Evolutionary conservation across 163 green algal species (phyloP), one percentile per base, ranked within the genome.

Genomic region (Coccomyxa subellipsoidea): DNA sequence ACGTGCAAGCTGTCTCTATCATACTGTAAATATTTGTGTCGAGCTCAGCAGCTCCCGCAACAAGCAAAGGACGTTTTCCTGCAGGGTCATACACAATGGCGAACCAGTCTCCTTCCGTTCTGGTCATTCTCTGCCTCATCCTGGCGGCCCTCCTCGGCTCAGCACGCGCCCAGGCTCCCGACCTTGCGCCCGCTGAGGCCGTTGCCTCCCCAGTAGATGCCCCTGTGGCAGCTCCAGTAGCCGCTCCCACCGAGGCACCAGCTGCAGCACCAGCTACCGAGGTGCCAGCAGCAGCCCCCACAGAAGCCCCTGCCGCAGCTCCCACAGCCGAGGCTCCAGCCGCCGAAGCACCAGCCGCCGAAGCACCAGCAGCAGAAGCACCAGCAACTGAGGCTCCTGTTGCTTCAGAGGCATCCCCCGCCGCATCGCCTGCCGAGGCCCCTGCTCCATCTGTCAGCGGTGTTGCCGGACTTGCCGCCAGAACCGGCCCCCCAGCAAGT

Each of bases 91-190:
- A 2, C 47, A 59, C 15, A 7, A 59, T 59, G 47, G 47, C 47
- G 21, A 59, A 59, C 47, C 47, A 73, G n/a, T 73, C 66, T 36
- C 66, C 66, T 12, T 73, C 66, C n/a, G 18, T 73, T 18, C 31
- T 73, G 29, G 66, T 73, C 66, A 73, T 73, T 23, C 66, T 73
- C 29, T 73, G 66, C n/a, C 66, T 73, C 18, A 73, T 73, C 4
- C 66, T 73, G 66, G 66, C 66, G 29, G 66, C 66, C 27, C 27
- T 73, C 8, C 27, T 73, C 21, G 66, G 66, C 27, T 73, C 66
- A 34, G 66, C 66, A 32, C 27, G 66, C 21, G 66, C 29, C 66
- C 18, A 73, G 66, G 66, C n/a, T n/a, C n/a, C n/a, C n/a, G n/a
- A n/a, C n/a, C n/a, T n/a, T n/a, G n/a, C n/a, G n/a, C n/a, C n/a